Conservation (phyloP, 805 yeast species). For the Wickerhamiella azymoides region DNA sequence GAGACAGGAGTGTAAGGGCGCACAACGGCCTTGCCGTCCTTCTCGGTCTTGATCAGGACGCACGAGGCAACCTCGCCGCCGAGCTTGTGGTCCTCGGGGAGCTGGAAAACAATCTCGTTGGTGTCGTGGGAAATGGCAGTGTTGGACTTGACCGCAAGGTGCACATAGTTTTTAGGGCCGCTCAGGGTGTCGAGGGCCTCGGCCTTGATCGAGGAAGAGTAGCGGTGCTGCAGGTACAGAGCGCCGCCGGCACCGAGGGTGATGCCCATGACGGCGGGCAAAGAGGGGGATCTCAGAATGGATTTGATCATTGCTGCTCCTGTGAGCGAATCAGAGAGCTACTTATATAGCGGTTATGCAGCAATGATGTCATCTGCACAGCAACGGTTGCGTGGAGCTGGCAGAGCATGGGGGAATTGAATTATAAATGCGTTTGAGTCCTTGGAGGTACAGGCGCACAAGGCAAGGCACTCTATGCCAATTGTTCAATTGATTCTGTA, state of each 20-base stretch:
- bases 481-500: too few species aligned
- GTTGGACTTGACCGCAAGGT: constrained; percentile 16
- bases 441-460: too few species aligned
- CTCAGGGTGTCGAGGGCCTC: constrained; percentile 17
- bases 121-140: constrained; percentile 27
- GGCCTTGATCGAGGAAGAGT: constrained; percentile 19
- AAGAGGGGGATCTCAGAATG: constrained; percentile 8
- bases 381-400: background rate
- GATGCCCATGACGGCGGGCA: constrained; percentile 25
- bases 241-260: constrained; percentile 36
- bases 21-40: constrained; percentile 73
- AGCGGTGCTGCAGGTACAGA: constrained; percentile 24
- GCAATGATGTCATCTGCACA: constrained; percentile 7
- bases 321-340: constrained; percentile 2
- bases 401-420: too few species aligned
- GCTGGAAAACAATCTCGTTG: constrained; percentile 54
- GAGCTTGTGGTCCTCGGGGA: constrained; percentile 54
- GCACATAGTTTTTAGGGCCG: constrained; percentile 25
- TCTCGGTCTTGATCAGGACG: constrained; percentile 66
- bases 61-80: constrained; percentile 75
- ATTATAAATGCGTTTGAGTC: too few species aligned
- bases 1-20: constrained; percentile 77
- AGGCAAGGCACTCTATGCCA: too few species aligned
- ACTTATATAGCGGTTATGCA: constrained; percentile 2
- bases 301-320: constrained; percentile 1